Evolutionary conservation across 345 rosid genomes (phyloP).

Genomic region (Mallotus nudiflorus): DNA sequence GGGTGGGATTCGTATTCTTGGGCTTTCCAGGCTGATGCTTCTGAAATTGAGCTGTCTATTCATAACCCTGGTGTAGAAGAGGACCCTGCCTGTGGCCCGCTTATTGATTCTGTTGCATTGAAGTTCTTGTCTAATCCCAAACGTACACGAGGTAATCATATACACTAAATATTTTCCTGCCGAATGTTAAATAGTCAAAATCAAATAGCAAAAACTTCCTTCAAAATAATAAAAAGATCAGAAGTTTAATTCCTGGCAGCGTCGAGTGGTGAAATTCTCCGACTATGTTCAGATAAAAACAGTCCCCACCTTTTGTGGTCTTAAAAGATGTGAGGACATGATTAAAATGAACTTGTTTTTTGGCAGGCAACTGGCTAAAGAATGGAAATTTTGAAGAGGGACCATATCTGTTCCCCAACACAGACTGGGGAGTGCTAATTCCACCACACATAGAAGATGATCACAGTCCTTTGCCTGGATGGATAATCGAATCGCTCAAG

Average conservation of each 20-base stretch:
- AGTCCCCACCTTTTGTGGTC: no score
- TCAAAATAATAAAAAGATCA: no score
- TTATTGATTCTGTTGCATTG: slow-evolving; percentile 64
- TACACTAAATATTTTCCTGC: no score
- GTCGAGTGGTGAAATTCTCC: no score
- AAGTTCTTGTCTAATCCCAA: slow-evolving; percentile 51
- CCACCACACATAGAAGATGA: slow-evolving; percentile 72
- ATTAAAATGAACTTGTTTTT: not conserved
- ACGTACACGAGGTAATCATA: slow-evolving; percentile 40
- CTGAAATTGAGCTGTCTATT: slow-evolving; percentile 43
- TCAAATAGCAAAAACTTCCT: no score
- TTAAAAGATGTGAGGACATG: no score
- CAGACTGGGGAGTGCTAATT: slow-evolving; percentile 61
- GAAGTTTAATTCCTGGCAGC: no score
- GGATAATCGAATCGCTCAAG: slow-evolving; percentile 80
- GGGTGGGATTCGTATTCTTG: slow-evolving; percentile 88
- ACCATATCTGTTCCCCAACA: slow-evolving; percentile 53
- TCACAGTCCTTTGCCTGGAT: slow-evolving; percentile 71
- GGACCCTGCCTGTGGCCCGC: slow-evolving; percentile 81
- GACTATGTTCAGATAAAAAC: no score
- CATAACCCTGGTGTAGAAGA: slow-evolving; percentile 80
- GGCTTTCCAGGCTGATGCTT: slow-evolving; percentile 62
- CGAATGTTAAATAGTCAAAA: no score
- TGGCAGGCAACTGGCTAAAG: slow-evolving; percentile 62
- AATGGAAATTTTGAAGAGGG: slow-evolving; percentile 79